Conservation (phyloP, 495 filamentous ascomycete genomes). For the Lentithecium fluviatile region DNA sequence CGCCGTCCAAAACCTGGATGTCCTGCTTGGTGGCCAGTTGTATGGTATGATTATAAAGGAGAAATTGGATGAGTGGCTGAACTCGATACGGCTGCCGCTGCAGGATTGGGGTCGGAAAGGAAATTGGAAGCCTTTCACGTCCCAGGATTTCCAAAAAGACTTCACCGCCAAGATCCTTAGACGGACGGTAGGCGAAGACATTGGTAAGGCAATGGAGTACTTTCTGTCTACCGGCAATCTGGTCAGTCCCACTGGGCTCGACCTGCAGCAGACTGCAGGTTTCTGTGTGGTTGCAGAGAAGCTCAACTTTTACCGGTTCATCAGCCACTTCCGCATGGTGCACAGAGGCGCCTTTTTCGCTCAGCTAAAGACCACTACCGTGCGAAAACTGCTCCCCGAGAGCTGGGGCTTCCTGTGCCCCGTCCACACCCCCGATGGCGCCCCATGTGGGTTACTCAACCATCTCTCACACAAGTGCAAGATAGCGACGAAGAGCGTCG, state of each 20-base stretch:
- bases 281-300: conserved; percentile 97
- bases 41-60: conserved; percentile 97
- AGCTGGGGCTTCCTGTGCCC: conserved; percentile 98
- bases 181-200: conserved; percentile 74
- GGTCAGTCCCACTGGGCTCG: conserved; percentile 82
- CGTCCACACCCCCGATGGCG: conserved; percentile 95
- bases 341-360: conserved; percentile 99
- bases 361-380: conserved; percentile 93
- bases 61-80: conserved; percentile 81
- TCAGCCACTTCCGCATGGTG: conserved; percentile 98
- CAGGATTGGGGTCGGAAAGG: conserved; percentile 71
- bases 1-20: conserved; percentile 90
- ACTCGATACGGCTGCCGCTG: conserved; percentile 58
- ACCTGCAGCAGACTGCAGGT: conserved; percentile 89
- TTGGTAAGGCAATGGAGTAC: conserved; percentile 83
- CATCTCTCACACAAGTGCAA: conserved; percentile 95
- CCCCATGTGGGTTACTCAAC: conserved; percentile 90
- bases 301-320: conserved; percentile 98
- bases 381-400: conserved; percentile 90
- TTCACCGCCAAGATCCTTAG: conserved; percentile 74
- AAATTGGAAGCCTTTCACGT: conserved; percentile 62
- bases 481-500: conserved; percentile 68
- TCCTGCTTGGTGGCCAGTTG: conserved; percentile 86
- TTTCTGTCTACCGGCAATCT: conserved; percentile 96
- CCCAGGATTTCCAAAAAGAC: conserved; percentile 70